These are phyloP conservation scores for Pelargonium myrrhifolium DNA, from an alignment of 441 rosid species.

Conservation along the genomic window DNA sequence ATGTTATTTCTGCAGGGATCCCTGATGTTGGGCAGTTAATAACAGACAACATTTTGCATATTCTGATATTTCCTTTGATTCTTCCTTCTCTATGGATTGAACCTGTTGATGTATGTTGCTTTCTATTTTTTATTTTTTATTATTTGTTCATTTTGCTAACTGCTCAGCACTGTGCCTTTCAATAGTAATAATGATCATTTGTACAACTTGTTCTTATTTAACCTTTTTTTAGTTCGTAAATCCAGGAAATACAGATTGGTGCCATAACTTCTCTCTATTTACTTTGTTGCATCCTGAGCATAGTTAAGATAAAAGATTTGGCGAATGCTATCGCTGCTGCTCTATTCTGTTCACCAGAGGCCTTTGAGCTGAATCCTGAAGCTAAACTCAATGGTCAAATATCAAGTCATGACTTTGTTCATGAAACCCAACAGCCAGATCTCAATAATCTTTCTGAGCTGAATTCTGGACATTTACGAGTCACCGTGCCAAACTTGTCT, in stretches of 20 bases:
- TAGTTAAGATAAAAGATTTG: constrained; percentile 92
- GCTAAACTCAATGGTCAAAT: constrained; percentile 50
- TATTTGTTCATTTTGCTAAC: neutral
- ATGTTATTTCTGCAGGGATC: constrained; percentile 96
- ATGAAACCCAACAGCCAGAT: constrained; percentile 36
- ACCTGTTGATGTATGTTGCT: constrained; percentile 43
- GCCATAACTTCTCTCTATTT: constrained; percentile 78
- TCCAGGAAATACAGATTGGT: constrained; percentile 61
- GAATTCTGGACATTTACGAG: constrained; percentile 34
- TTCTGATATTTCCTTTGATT: constrained; percentile 79
- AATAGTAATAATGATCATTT: neutral
- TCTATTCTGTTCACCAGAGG: constrained; percentile 63
- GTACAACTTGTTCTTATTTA: constrained; percentile 15
- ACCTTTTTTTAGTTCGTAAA: constrained; percentile 24
- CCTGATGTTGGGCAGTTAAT: constrained; percentile 86
- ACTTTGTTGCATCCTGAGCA: constrained; percentile 88
- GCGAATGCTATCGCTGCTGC: constrained; percentile 88
- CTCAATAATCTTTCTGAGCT: constrained; percentile 24
- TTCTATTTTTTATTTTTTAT: neutral
- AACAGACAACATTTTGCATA: constrained; percentile 73
- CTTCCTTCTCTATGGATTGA: constrained; percentile 68
- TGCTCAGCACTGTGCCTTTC: neutral
- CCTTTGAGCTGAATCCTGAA: constrained; percentile 40
- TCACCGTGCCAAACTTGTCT: constrained; percentile 16
- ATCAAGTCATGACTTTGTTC: constrained; percentile 27